These are phyloP conservation scores for Brasenia schreberi DNA, from an alignment of 164 flowering plant genomes.

Conservation along the genomic window DNA sequence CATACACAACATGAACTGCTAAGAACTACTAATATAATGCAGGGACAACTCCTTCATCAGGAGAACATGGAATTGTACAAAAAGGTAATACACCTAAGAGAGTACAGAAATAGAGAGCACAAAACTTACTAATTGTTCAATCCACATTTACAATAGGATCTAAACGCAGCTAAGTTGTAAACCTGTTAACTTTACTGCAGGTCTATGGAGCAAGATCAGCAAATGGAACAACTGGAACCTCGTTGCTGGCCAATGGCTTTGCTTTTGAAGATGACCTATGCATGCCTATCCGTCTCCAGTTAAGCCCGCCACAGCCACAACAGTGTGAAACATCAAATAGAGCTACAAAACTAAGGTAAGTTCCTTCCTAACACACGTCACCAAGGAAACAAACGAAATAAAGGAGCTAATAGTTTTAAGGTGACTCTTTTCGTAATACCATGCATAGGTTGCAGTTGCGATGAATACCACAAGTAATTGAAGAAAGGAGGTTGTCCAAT, in stretches of 20 bases:
- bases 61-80: slow-evolving; percentile 67
- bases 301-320: slow-evolving; percentile 60
- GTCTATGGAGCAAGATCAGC: slow-evolving; percentile 40
- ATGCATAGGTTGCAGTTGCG: neutral
- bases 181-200: slow-evolving; percentile 19
- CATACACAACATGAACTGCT: slow-evolving; percentile 5
- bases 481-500: neutral
- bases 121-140: neutral
- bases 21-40: slow-evolving; percentile 14
- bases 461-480: neutral
- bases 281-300: slow-evolving; percentile 51
- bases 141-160: slow-evolving; percentile 2
- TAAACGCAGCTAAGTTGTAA: neutral
- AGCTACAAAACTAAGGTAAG: slow-evolving; percentile 43
- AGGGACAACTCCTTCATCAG: slow-evolving; percentile 68
- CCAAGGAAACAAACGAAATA: no score
- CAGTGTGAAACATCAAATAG: slow-evolving; percentile 26
- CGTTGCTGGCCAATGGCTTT: slow-evolving; percentile 21
- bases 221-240: slow-evolving; percentile 25
- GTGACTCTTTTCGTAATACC: neutral
- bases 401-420: no score
- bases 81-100: slow-evolving; percentile 34
- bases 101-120: neutral
- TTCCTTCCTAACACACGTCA: neutral
- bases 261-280: slow-evolving; percentile 27